Conservation (phyloP, 352 stramenopile genomes). For the Phytophthora cryptogea region DNA sequence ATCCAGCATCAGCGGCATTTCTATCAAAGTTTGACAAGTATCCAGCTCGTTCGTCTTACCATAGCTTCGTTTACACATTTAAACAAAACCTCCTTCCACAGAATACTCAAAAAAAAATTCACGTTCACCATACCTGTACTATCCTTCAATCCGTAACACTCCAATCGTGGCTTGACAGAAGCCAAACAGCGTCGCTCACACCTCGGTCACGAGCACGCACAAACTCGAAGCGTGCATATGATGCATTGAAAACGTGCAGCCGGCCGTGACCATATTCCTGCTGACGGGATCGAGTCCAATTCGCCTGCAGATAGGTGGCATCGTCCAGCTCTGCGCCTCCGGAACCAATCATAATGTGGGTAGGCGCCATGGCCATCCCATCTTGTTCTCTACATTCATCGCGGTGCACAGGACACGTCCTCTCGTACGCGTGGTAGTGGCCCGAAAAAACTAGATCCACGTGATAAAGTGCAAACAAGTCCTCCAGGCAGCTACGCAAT, state of each 20-base stretch:
- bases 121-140: too few relatives aligned
- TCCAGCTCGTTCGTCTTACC: too few relatives aligned
- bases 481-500: slow-evolving; percentile 44
- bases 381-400: slow-evolving; percentile 27
- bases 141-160: not conserved
- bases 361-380: slow-evolving; percentile 29
- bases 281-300: slow-evolving; percentile 32
- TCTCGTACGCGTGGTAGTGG: slow-evolving; percentile 67
- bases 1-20: too few relatives aligned
- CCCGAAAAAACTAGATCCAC: slow-evolving; percentile 60
- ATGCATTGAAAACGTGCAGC: slow-evolving; percentile 53
- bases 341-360: slow-evolving; percentile 59
- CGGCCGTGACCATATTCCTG: slow-evolving; percentile 50
- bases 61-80: too few relatives aligned
- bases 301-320: slow-evolving; percentile 27
- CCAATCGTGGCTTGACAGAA: slow-evolving; percentile 48
- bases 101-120: too few relatives aligned
- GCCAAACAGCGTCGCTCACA: slow-evolving; percentile 37
- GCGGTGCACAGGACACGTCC: slow-evolving; percentile 53
- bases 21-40: too few relatives aligned
- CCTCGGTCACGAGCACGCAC: slow-evolving; percentile 28
- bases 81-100: too few relatives aligned
- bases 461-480: slow-evolving; percentile 36
- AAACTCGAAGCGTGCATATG: slow-evolving; percentile 53
- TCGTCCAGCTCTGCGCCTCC: slow-evolving; percentile 44